phyloP scores from a whole-genome alignment of 2,329 filamentous ascomycete genomes.

The Aspergillus novofumigatus region DNA sequence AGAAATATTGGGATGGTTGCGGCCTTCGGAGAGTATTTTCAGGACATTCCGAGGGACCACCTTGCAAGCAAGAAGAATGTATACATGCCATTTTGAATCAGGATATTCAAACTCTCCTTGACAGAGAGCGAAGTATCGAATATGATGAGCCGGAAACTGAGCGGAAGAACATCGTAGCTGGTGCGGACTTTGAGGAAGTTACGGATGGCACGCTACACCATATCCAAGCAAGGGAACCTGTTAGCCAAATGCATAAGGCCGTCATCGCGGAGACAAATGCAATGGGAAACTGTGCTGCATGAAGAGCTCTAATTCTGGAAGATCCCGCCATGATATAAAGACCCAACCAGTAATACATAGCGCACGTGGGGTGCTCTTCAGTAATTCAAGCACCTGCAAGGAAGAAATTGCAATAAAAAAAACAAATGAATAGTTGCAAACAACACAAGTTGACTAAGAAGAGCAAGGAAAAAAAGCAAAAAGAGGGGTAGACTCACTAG shows the following conservation, averaged over 20 bases:
- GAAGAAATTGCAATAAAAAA: not conserved
- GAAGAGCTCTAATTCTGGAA: not conserved
- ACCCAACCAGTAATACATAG: not conserved
- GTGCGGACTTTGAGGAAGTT: conserved; percentile 95
- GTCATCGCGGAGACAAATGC: conserved; percentile 7
- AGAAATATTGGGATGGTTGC: not conserved
- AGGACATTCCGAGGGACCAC: not conserved
- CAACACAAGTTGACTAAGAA: conserved; percentile 1
- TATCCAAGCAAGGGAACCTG: conserved; percentile 11
- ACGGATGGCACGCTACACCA: conserved; percentile 73
- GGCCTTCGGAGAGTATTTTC: not conserved
- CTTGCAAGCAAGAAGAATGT: not conserved
- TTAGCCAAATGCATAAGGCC: conserved; percentile 21
- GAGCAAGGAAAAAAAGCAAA: conserved; percentile 2
- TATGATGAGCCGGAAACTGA: conserved; percentile 92
- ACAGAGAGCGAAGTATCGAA: conserved; percentile 93
- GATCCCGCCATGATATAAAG: not conserved
- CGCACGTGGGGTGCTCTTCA: not conserved
- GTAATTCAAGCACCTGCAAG: not conserved
- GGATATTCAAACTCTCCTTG: conserved; percentile 92
- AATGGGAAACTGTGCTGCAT: not conserved
- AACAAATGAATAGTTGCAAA: not conserved
- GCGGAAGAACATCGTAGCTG: conserved; percentile 93
- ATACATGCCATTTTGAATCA: conserved; percentile 82
- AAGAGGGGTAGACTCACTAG: conserved; percentile 36